phyloP scores from a whole-genome alignment of 306 rosid species.

The Lupinus albus region DNA sequence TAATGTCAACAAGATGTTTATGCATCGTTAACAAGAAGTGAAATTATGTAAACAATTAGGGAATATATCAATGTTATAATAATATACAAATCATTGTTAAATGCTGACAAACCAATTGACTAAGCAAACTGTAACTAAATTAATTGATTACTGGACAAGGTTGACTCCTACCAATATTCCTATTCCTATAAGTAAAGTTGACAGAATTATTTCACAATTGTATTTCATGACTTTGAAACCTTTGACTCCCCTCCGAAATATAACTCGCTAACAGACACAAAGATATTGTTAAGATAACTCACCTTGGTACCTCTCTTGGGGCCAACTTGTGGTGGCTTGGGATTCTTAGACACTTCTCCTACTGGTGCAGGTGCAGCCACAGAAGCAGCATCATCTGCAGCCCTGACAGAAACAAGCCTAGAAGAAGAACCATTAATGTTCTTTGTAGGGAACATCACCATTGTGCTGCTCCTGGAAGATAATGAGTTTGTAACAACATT shows the following conservation, averaged over 20 bases:
- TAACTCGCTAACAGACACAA: too few species aligned
- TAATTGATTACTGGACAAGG: neutral
- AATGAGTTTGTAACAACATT: conserved; percentile 51
- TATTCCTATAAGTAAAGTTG: neutral
- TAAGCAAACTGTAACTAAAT: neutral
- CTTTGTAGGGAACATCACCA: conserved; percentile 53
- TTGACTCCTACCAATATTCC: neutral
- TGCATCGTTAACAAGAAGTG: too few species aligned
- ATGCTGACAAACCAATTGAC: neutral
- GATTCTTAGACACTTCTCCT: conserved; percentile 53
- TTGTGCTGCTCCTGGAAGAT: conserved; percentile 36
- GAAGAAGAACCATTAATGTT: conserved; percentile 32
- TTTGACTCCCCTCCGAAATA: too few species aligned
- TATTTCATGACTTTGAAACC: too few species aligned
- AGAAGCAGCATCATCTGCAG: conserved; percentile 56
- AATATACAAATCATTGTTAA: neutral
- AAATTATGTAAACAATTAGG: too few species aligned
- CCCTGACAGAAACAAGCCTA: conserved; percentile 65
- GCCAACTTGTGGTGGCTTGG: conserved; percentile 88
- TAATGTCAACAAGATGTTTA: too few species aligned
- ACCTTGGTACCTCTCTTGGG: conserved; percentile 94
- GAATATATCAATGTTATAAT: too few species aligned
- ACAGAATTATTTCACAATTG: too few species aligned
- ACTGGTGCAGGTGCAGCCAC: conserved; percentile 49
- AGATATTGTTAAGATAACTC: neutral